These are phyloP conservation scores for Bipolaris gigantea DNA, from an alignment of 2,329 filamentous ascomycete species.

Conservation along the genomic window DNA sequence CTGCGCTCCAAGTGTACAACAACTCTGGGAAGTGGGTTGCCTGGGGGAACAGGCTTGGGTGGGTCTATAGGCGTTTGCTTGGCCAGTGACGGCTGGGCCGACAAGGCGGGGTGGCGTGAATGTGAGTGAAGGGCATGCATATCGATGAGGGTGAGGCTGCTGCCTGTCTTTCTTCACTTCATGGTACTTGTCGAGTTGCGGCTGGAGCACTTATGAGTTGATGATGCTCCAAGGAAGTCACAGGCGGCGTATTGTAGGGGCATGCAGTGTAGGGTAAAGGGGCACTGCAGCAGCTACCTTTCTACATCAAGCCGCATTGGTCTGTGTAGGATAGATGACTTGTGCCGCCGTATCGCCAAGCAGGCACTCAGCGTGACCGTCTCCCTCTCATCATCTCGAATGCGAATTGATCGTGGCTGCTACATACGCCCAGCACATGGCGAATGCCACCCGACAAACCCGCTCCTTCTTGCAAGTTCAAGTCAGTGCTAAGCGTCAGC, in stretches of 20 bases:
- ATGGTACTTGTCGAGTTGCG: neutral
- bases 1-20: neutral
- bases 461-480: neutral
- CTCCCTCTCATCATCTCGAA: neutral
- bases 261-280: too few species aligned
- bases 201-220: neutral
- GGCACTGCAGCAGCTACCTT: too few species aligned
- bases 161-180: neutral
- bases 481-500: neutral
- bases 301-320: too few species aligned
- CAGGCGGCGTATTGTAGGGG: too few species aligned
- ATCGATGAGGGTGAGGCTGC: neutral
- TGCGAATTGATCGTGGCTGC: neutral
- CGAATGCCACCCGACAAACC: neutral
- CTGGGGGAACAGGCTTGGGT: constrained; percentile 17
- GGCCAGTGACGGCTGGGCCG: constrained; percentile 2
- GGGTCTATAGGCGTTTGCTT: constrained; percentile 11
- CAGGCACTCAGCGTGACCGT: neutral
- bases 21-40: constrained; percentile 9
- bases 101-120: neutral
- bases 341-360: neutral
- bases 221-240: too few species aligned
- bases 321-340: neutral
- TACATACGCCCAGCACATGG: constrained; percentile 52
- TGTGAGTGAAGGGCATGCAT: neutral